A percentile compares a stretch with the other conserved stretches of the same genome.
Evolutionary conservation across 768 basidiomycete genomes (phyloP).

Genomic region (Dacryopinax primogenitus): DNA sequence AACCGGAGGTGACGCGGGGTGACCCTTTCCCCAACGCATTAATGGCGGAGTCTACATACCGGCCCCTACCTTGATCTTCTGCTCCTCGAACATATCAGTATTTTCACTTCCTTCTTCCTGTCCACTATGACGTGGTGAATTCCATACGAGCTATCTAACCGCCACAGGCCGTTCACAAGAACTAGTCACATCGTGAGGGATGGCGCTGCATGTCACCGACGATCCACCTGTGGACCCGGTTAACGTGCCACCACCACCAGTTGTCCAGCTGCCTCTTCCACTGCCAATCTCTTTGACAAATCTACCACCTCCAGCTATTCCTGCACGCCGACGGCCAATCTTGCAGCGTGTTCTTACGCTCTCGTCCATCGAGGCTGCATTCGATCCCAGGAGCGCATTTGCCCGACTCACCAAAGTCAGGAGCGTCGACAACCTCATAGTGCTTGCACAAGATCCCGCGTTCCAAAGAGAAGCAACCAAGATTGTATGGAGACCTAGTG

Average conservation of each 20-base stretch:
- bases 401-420: not conserved
- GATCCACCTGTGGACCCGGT: not conserved
- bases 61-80: not conserved
- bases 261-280: not conserved
- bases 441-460: not conserved
- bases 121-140: not conserved
- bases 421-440: not conserved
- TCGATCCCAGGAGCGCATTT: not conserved
- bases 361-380: not conserved
- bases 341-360: not conserved
- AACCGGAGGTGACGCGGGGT: not conserved
- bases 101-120: not conserved
- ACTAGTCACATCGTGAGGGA: not conserved
- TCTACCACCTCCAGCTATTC: not conserved
- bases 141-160: not conserved
- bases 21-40: not conserved
- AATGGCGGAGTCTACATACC: not conserved
- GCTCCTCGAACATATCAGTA: not conserved
- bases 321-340: not conserved
- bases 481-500: not conserved
- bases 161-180: not conserved
- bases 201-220: slow-evolving; percentile 2
- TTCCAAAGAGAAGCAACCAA: not conserved
- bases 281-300: not conserved
- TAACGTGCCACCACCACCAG: not conserved